phyloP scores from a whole-genome alignment of 2,329 filamentous ascomycete species.

The Curvularia sp. region DNA sequence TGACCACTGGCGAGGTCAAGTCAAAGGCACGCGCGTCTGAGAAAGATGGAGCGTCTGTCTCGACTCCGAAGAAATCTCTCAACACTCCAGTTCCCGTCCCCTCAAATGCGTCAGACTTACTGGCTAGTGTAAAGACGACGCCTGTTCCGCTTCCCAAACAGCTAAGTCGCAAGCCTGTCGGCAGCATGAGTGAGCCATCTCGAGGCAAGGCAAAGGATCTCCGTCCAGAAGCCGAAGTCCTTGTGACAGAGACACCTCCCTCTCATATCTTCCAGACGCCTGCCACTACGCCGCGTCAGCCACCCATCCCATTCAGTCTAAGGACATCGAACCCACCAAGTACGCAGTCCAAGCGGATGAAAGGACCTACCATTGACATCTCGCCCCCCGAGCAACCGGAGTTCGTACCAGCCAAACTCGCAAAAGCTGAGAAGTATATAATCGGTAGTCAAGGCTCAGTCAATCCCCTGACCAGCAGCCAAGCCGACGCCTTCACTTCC shows the following conservation, averaged over 20 bases:
- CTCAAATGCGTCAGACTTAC: neutral
- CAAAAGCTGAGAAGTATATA: neutral
- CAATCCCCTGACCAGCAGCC: constrained; percentile 6
- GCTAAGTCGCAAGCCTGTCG: neutral
- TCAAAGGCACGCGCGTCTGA: constrained; percentile 7
- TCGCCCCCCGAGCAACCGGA: constrained; percentile 7
- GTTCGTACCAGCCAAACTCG: neutral
- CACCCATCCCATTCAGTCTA: constrained; percentile 25
- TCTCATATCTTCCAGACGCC: constrained; percentile 14
- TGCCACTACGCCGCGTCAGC: constrained; percentile 6
- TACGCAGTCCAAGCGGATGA: constrained; percentile 1
- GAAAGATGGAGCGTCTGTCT: neutral
- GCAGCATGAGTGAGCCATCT: neutral
- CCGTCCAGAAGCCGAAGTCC: constrained; percentile 10
- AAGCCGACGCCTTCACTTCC: constrained; percentile 15
- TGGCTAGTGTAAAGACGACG: constrained; percentile 15
- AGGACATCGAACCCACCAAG: neutral
- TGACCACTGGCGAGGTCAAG: neutral
- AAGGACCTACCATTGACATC: constrained; percentile 3
- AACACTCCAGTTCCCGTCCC: constrained; percentile 1
- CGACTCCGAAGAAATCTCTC: neutral
- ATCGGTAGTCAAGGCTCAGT: constrained; percentile 12
- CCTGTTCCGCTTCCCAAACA: constrained; percentile 9
- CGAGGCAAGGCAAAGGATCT: neutral
- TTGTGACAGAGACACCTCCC: constrained; percentile 25